Base-by-base conservation (phyloP, 2,329 filamentous ascomycete species). In the Chalara sp. region DNA sequence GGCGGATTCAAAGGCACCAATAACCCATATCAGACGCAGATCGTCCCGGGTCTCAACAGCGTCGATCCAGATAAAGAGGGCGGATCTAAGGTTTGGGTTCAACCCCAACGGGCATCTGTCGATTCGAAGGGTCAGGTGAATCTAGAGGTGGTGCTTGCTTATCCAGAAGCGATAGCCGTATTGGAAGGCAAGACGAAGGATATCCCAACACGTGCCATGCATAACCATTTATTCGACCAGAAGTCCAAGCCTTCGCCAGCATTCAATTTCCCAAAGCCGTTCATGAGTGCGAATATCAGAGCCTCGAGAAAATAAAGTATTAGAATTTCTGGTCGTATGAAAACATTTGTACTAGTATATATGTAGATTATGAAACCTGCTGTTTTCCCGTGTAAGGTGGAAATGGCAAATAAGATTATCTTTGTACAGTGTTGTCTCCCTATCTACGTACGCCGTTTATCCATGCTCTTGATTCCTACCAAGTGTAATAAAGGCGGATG, bases 61-160 rank as follows among this genome's bases (percentile, higher is more conserved):
- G 56, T 67, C 10, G 64, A 67, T 29, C 59, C 59, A 3, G 50
- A 61, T 5, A 62, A 58, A 32, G 50, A 54, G 5, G 65, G 64
- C 28, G 65, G 65, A 2, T 58, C 60, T 31, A 67, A 67, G 50
- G 47, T 56, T 7, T 63, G 56, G 46, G 60, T 67, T 6, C 48
- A 58, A 5, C 61, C 63, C 10, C 46, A 44, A 21, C 52, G 54
- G 44, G 65, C 64, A 2, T 54, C 46, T 21, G 51, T 67, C 6
- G 57, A 67, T 55, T 41, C 64, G 5, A 59, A 61, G 44, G 65
- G 65, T 1, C 48, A 51, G 11, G 55, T 67, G 13, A 32, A 58
- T 3, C 39, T 67, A 41, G 50, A 37, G 2, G 58, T 67, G 3
- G 39, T 44, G 1, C 13, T 41, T 28, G 64, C 61, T n/a, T 54